Conservation (phyloP, 1,139 yeast species). For the Sugiyamaella paludigena region DNA sequence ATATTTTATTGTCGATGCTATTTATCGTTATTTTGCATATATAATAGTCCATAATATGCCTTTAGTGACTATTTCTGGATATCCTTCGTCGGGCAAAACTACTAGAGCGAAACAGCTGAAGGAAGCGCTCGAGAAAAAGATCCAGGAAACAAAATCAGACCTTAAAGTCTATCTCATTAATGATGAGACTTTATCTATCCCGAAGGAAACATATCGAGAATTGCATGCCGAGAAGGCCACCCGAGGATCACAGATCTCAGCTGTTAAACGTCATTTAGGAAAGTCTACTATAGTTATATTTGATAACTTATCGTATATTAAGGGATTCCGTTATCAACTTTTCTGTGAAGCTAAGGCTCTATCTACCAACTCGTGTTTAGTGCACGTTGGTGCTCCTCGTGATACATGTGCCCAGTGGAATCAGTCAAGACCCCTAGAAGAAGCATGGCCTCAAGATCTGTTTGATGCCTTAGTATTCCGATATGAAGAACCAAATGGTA, state of each 20-base stretch:
- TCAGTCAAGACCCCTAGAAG: conserved; percentile 29
- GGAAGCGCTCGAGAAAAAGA: conserved; percentile 47
- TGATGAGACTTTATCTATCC: conserved; percentile 75
- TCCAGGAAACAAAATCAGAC: conserved; percentile 44
- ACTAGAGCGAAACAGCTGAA: conserved; percentile 62
- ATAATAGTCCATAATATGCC: conserved; percentile 76
- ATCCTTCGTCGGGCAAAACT: conserved; percentile 83
- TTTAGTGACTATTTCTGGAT: conserved; percentile 75
- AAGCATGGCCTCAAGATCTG: conserved; percentile 66
- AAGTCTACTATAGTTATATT: conserved; percentile 71
- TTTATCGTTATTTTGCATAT: neutral
- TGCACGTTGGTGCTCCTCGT: conserved; percentile 70
- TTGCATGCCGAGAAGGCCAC: conserved; percentile 65
- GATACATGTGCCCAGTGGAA: conserved; percentile 68
- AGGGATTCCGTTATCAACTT: conserved; percentile 91
- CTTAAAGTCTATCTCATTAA: conserved; percentile 65
- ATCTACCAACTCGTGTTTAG: conserved; percentile 77
- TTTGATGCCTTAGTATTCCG: conserved; percentile 73
- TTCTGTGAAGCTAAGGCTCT: conserved; percentile 89
- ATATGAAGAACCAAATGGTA: conserved; percentile 89
- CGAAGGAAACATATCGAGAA: conserved; percentile 58
- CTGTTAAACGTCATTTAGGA: conserved; percentile 77
- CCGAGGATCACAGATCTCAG: conserved; percentile 82
- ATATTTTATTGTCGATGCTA: no score
- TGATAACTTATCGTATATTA: conserved; percentile 85